Evolutionary conservation across 179 eudicot species (phyloP).

Genomic region (Nepenthes alata): DNA sequence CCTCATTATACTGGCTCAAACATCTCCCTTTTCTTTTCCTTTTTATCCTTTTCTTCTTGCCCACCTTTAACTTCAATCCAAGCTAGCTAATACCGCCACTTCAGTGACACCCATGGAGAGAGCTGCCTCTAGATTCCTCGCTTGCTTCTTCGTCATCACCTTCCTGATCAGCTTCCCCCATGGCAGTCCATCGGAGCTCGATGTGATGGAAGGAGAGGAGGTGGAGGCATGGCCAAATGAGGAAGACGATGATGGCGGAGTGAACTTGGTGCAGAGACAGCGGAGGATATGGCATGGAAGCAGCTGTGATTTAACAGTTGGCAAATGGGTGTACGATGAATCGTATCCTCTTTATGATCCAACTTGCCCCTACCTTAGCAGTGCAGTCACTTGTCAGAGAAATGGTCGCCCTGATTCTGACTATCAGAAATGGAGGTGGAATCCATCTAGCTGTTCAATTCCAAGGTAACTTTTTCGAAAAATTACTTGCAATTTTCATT

Average conservation of each 20-base stretch:
- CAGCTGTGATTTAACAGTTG: conserved; percentile 44
- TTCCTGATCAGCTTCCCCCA: conserved; percentile 12
- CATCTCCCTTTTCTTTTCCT: background rate
- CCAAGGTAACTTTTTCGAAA: conserved; percentile 35
- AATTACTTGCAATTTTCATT: background rate
- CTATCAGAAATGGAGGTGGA: conserved; percentile 73
- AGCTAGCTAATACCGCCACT: background rate
- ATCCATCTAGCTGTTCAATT: conserved; percentile 50
- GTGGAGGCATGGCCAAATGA: conserved; percentile 35
- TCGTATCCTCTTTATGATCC: conserved; percentile 68
- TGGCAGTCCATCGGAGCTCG: conserved; percentile 10
- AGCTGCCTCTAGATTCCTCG: background rate
- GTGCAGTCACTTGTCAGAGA: conserved; percentile 46
- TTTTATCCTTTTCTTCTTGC: background rate
- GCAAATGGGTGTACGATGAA: conserved; percentile 73
- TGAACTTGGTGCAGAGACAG: conserved; percentile 25
- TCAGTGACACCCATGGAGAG: background rate
- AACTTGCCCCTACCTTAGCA: conserved; percentile 60
- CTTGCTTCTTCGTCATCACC: conserved; percentile 12
- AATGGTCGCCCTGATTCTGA: conserved; percentile 83
- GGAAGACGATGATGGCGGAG: conserved; percentile 31
- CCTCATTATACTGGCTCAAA: background rate
- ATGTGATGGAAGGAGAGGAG: conserved; percentile 22
- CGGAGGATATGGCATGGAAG: conserved; percentile 13
- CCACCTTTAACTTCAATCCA: background rate